Base-by-base conservation (phyloP, 2,329 filamentous ascomycete species). In the Aspergillus sojae region DNA sequence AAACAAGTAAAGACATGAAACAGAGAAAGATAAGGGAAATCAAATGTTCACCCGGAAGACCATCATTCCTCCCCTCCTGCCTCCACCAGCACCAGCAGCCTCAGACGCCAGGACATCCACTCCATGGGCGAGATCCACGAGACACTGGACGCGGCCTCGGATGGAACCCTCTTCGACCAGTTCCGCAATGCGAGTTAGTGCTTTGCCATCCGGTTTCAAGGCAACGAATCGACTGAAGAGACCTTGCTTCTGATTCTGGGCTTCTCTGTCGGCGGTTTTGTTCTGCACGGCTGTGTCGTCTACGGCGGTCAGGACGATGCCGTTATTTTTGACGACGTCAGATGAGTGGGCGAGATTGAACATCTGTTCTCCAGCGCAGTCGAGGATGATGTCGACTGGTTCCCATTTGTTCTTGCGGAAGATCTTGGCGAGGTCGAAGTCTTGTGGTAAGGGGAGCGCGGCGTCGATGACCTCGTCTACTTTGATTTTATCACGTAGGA, bases 311-410 rank as follows among this genome's bases (percentile, higher is more conserved):
- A 81, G 54, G 26, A 80, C 71, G 45, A 69, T 60, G 11, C 78
- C 77, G 5, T 70, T 65, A 50, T 78, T 72, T 50, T 72, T 72
- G 14, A 80, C 71, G 5, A 79, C 72, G 26, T 69, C 60, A 0
- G 72, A 66, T 4, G 70, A 72, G 67, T 78, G 75, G 19, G 72
- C 72, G 52, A 77, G 73, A n/a, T 64, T 70, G 62, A 78, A 74
- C 45, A 74, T 73, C 36, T 72, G 64, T 3, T 70, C 69, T 34
- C 76, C 78, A 14, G 73, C 68, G 60, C 78, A 80, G 58, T 81
- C 79, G 28, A 81, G 64, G 11, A 81, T 77, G 9, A 81, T 63
- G 66, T 81, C 78, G 10, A 80, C 78, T 0, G 78, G 76, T 0
- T 64, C 62, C 73, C 76, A 79, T 12, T 66, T 65, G 3, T 70